A percentile compares a stretch with the other conserved stretches of the same genome.
Conservation (phyloP, 306 rosid species). For the Malus orientalis region DNA sequence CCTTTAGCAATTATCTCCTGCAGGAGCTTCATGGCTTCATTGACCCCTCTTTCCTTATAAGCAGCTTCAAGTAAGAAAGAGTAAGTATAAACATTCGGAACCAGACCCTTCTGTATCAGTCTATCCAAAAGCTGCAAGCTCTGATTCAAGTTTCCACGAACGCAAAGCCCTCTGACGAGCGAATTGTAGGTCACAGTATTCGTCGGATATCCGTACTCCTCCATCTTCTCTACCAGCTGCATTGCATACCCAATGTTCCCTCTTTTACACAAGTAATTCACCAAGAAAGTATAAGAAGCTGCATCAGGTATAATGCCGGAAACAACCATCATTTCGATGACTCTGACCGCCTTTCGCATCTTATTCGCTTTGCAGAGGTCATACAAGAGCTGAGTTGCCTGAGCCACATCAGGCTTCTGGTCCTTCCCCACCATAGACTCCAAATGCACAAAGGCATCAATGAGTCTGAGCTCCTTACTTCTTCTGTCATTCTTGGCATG, state of each 20-base stretch:
- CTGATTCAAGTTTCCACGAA: slow-evolving; percentile 58
- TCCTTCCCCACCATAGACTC: slow-evolving; percentile 62
- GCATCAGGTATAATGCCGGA: slow-evolving; percentile 75
- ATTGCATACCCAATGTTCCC: slow-evolving; percentile 86
- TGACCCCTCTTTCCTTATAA: slow-evolving; percentile 79
- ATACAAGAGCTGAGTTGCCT: slow-evolving; percentile 73
- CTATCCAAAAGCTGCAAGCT: slow-evolving; percentile 67
- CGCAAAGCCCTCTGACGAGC: slow-evolving; percentile 72
- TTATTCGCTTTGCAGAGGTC: slow-evolving; percentile 71
- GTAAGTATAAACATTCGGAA: slow-evolving; percentile 75
- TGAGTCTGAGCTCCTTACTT: slow-evolving; percentile 43
- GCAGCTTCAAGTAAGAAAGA: slow-evolving; percentile 76
- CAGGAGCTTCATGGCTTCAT: slow-evolving; percentile 63
- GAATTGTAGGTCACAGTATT: slow-evolving; percentile 62
- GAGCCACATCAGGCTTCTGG: slow-evolving; percentile 63
- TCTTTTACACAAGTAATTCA: slow-evolving; percentile 62
- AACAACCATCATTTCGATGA: slow-evolving; percentile 73
- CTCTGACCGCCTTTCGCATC: slow-evolving; percentile 52
- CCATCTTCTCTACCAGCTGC: slow-evolving; percentile 88
- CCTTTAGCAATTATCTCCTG: slow-evolving; percentile 74
- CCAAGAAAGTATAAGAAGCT: slow-evolving; percentile 59
- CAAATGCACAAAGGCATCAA: slow-evolving; percentile 60
- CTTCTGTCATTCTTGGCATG: slow-evolving; percentile 39
- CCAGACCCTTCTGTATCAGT: slow-evolving; percentile 60
- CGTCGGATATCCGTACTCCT: slow-evolving; percentile 54